These are phyloP conservation scores for Trypanosoma vivax DNA, from an alignment of 208 protist genomes.

Conservation along the genomic window DNA sequence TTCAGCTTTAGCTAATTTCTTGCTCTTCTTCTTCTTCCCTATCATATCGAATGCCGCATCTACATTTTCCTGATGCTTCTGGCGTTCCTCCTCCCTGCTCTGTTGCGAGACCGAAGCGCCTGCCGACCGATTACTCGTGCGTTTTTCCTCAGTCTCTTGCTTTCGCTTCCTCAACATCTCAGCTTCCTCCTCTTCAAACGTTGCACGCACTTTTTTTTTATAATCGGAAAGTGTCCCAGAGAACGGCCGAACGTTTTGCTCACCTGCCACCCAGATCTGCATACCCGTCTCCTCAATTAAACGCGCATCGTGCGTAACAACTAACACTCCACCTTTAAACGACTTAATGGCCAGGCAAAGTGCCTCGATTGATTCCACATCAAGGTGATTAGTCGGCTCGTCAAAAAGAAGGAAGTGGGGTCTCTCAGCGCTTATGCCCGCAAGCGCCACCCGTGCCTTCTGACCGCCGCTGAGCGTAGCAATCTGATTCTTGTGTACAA, in stretches of 20 bases:
- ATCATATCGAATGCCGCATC: constrained; percentile 24
- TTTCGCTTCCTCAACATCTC: constrained; percentile 36
- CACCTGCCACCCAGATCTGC: constrained; percentile 85
- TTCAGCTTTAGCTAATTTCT: constrained; percentile 32
- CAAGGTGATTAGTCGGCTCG: constrained; percentile 94
- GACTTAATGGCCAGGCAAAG: constrained; percentile 72
- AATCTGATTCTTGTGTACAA: constrained; percentile 87
- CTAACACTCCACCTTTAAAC: constrained; percentile 87
- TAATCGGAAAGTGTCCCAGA: constrained; percentile 79
- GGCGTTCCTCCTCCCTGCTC: constrained; percentile 29
- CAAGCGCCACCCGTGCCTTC: constrained; percentile 91
- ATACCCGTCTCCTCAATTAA: constrained; percentile 86
- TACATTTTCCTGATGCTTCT: constrained; percentile 30
- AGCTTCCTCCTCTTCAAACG: constrained; percentile 69
- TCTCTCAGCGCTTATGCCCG: constrained; percentile 80
- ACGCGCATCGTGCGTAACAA: constrained; percentile 87
- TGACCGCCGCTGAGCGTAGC: constrained; percentile 92
- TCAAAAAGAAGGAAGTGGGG: constrained; percentile 95
- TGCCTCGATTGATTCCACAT: constrained; percentile 89
- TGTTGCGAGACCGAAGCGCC: constrained; percentile 13
- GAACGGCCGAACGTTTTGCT: constrained; percentile 75
- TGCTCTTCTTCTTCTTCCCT: constrained; percentile 27
- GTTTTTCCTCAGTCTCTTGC: constrained; percentile 40
- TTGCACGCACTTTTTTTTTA: constrained; percentile 62
- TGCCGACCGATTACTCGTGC: constrained; percentile 41